These are phyloP conservation scores for Coniochaeta sp. DNA, from an alignment of 2,329 filamentous ascomycete species.

Conservation along the genomic window DNA sequence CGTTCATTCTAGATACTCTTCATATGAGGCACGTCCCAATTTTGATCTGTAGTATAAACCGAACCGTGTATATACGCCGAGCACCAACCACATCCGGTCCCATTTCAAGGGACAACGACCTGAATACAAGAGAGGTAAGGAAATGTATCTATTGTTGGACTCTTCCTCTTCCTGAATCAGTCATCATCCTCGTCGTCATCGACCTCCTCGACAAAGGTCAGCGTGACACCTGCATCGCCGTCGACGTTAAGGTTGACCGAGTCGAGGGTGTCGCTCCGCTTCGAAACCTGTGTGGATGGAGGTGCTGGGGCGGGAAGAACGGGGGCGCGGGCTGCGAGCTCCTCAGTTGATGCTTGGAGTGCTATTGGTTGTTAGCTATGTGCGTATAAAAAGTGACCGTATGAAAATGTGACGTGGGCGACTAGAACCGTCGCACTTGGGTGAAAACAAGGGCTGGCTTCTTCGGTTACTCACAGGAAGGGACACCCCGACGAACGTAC, in stretches of 20 bases:
- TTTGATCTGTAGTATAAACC: no score
- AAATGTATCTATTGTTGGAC: slow-evolving; percentile 1
- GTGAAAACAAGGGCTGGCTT: not conserved
- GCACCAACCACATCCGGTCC: not conserved
- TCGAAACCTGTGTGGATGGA: slow-evolving; percentile 3
- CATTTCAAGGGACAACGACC: not conserved
- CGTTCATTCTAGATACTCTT: no score
- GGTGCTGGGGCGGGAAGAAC: slow-evolving; percentile 5
- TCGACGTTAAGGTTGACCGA: slow-evolving; percentile 37
- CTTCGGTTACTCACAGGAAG: slow-evolving; percentile 28
- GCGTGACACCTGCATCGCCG: slow-evolving; percentile 34
- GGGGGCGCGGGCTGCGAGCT: slow-evolving; percentile 7
- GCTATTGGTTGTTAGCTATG: slow-evolving; percentile 12
- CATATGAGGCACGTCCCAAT: no score
- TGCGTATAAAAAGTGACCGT: no score
- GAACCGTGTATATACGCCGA: not conserved
- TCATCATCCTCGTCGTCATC: slow-evolving; percentile 20
- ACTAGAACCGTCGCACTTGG: not conserved
- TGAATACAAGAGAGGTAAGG: slow-evolving; percentile 2
- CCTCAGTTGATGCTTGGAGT: slow-evolving; percentile 17
- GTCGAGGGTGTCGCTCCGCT: slow-evolving; percentile 24
- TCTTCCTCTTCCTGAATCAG: slow-evolving; percentile 13
- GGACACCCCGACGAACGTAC: slow-evolving; percentile 37
- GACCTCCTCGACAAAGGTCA: slow-evolving; percentile 38
- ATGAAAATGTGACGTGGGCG: no score